phyloP scores from a whole-genome alignment of 2,329 filamentous ascomycete genomes.

The Paecilomyces variotii region DNA sequence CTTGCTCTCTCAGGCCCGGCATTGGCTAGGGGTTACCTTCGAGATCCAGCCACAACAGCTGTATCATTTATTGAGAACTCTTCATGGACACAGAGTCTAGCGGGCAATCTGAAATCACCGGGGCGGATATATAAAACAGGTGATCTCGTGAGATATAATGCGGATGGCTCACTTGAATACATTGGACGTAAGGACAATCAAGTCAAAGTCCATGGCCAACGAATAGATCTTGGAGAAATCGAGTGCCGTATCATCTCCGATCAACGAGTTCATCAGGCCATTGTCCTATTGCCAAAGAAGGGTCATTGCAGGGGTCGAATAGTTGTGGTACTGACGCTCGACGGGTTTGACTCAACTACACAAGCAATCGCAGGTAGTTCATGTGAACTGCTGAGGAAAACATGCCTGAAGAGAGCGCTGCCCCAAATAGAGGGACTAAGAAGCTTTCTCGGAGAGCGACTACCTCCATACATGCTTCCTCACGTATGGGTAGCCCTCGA shows the following conservation, averaged over 20 bases:
- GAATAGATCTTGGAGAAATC: slow-evolving; percentile 53
- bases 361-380: slow-evolving; percentile 20
- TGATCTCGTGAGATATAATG: slow-evolving; percentile 23
- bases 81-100: slow-evolving; percentile 16
- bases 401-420: slow-evolving; percentile 15
- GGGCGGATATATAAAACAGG: slow-evolving; percentile 23
- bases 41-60: slow-evolving; percentile 27
- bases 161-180: slow-evolving; percentile 26
- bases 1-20: slow-evolving; percentile 31
- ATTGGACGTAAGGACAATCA: slow-evolving; percentile 58
- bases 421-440: slow-evolving; percentile 23
- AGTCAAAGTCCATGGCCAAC: slow-evolving; percentile 58
- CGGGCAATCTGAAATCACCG: slow-evolving; percentile 3
- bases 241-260: slow-evolving; percentile 29
- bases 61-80: slow-evolving; percentile 21
- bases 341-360: slow-evolving; percentile 14
- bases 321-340: slow-evolving; percentile 36
- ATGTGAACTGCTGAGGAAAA: slow-evolving; percentile 24
- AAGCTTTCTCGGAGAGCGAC: slow-evolving; percentile 32
- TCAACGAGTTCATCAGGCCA: slow-evolving; percentile 27
- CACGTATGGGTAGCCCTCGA: slow-evolving; percentile 32
- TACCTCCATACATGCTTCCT: slow-evolving; percentile 41
- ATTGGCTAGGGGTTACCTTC: slow-evolving; percentile 33
- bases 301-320: slow-evolving; percentile 37
- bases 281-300: slow-evolving; percentile 37